Conservation (phyloP, 2,329 filamentous ascomycete genomes). For the Penicillium sp. region DNA sequence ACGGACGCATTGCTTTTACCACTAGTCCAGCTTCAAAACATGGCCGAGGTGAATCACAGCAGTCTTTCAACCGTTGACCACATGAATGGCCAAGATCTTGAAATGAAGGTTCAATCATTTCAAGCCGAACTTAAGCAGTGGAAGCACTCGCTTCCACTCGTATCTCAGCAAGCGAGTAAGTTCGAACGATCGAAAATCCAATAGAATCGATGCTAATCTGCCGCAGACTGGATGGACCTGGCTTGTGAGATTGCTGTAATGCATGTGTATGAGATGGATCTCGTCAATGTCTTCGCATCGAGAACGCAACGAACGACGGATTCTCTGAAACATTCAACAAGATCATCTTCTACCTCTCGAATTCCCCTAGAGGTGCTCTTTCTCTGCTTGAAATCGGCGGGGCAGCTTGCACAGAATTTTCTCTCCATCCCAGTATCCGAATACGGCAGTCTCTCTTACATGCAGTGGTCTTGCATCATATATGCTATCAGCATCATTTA, state of each 20-base stretch:
- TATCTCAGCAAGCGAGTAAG: neutral
- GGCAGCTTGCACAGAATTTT: neutral
- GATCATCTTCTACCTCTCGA: neutral
- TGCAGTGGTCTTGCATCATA: neutral
- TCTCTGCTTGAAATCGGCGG: neutral
- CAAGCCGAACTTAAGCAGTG: neutral
- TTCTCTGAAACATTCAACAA: neutral
- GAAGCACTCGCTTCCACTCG: neutral
- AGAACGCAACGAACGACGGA: neutral
- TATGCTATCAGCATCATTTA: neutral
- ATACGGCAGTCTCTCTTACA: neutral
- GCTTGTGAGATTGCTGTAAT: neutral
- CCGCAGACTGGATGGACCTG: neutral
- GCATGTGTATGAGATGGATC: slow-evolving; percentile 1
- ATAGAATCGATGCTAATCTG: neutral
- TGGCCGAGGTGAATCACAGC: neutral
- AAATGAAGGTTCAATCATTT: neutral
- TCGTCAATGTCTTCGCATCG: neutral
- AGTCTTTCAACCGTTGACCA: neutral
- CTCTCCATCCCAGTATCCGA: neutral
- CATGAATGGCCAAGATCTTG: neutral
- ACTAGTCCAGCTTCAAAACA: neutral
- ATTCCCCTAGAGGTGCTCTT: neutral
- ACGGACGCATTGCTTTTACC: neutral
- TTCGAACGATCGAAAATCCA: neutral